A percentile compares a stretch with the other conserved stretches of the same genome.
Conservation (phyloP, 352 stramenopile genomes). For the Globisporangium spiculum region DNA sequence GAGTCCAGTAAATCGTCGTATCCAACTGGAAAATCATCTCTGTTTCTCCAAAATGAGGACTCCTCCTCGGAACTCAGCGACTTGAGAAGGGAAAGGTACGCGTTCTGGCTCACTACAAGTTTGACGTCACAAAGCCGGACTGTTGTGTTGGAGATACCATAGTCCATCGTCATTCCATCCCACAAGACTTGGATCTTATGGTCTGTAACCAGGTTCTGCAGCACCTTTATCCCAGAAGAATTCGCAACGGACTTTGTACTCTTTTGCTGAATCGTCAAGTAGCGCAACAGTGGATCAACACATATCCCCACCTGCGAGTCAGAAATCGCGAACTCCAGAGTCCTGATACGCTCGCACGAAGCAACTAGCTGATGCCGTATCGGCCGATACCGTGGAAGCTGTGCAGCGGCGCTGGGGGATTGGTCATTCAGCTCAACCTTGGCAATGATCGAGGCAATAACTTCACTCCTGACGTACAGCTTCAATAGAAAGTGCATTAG, state of each 20-base stretch:
- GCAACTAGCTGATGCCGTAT: not conserved
- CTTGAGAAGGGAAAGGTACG: slow-evolving; percentile 5
- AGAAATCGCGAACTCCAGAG: not conserved
- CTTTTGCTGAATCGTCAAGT: not conserved
- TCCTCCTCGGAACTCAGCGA: not conserved
- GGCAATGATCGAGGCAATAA: not conserved
- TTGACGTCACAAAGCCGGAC: slow-evolving; percentile 2
- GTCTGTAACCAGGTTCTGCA: not conserved
- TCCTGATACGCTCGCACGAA: slow-evolving; percentile 1
- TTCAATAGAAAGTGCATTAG: not conserved
- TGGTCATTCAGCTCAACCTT: not conserved
- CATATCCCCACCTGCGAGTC: not conserved
- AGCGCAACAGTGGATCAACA: not conserved
- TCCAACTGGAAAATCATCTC: not conserved
- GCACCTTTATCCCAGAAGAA: not conserved
- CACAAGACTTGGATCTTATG: slow-evolving; percentile 2
- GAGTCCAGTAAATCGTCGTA: slow-evolving; percentile 3
- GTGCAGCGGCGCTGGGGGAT: not conserved
- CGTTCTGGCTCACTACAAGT: not conserved
- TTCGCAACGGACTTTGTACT: not conserved
- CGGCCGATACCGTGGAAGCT: not conserved
- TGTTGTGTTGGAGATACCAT: slow-evolving; percentile 5
- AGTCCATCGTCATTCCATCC: slow-evolving; percentile 9
- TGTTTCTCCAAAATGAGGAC: not conserved
- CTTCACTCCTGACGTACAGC: not conserved